Base-by-base conservation (phyloP, 805 yeast genomes). In the Metschnikowia sp. region DNA sequence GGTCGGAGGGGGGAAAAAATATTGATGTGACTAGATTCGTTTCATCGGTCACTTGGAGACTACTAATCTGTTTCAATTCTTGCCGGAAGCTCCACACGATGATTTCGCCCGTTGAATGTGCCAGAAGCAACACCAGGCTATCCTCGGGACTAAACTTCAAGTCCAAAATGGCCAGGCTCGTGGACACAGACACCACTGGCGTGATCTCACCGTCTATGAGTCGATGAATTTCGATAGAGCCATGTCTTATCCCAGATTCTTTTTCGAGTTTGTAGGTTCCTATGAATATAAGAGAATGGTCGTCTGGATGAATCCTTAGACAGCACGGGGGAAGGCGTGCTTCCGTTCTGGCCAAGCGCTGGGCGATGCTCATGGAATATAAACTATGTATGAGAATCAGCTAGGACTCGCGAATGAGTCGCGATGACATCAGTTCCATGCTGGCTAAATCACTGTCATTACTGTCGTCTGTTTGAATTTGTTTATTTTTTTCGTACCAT, bases 311-410 rank as follows among this genome's bases (percentile, higher is more conserved):
- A 9, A 83, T 74, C 33, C 84, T 73, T 4, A 92, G 64, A 38
- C 88, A 84, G 62, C 98, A 94, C 1, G 98, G 97, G 1, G 98
- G 98, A 2, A 82, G 68, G 1, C 69, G 64, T 0, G 92, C 72
- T 22, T 65, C 67, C 3, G 72, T 64, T 19, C 39, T 50, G 5
- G 51, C 47, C 8, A 51, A 10, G 18, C 49, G 37, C 34, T 40
- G 48, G 8, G 56, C 48, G 4, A 19, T 32, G 33, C 36, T 32
- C 56, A 51, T 53, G 26, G 26, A 22, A 5, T 4, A 22, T 4
- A 22, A 22, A 22, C 26, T 22, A 22, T 22, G 7, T 22, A 22
- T 22, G 26, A 22, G 26, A 22, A 22, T 22, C 26, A 5, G 26
- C 26, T 4, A 22, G 5, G 26, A 22, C 26, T 22, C 26, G 26